Evolutionary conservation across 2,329 filamentous ascomycete genomes (phyloP).

Genomic region (Aureobasidium sp.): DNA sequence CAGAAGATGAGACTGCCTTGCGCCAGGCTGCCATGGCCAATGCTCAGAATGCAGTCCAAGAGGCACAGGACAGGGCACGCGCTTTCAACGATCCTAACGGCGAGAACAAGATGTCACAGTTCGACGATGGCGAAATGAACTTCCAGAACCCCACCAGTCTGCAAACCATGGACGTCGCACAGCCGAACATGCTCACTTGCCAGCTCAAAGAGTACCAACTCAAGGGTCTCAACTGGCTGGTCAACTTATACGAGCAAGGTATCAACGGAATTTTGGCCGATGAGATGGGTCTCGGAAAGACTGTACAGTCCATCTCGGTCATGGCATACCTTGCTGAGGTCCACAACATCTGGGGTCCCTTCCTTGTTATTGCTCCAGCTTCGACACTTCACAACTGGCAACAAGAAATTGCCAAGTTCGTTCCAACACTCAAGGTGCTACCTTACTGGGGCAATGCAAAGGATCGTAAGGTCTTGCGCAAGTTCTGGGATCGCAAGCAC

Average conservation of each 20-base stretch:
- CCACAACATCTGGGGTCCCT: slow-evolving; percentile 97
- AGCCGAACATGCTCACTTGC: slow-evolving; percentile 86
- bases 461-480: slow-evolving; percentile 90
- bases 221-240: slow-evolving; percentile 98
- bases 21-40: slow-evolving; percentile 86
- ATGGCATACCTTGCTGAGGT: slow-evolving; percentile 98
- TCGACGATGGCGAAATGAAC: slow-evolving; percentile 97
- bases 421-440: slow-evolving; percentile 87
- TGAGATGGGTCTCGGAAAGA: slow-evolving; percentile 99
- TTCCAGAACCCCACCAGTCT: slow-evolving; percentile 97
- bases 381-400: slow-evolving; percentile 99
- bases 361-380: slow-evolving; percentile 90
- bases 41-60: slow-evolving; percentile 88
- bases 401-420: slow-evolving; percentile 92
- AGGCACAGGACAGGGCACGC: slow-evolving; percentile 85
- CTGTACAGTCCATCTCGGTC: slow-evolving; percentile 96
- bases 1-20: slow-evolving; percentile 77
- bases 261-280: slow-evolving; percentile 99
- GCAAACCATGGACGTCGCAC: slow-evolving; percentile 86
- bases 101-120: slow-evolving; percentile 59
- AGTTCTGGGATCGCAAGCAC: slow-evolving; percentile 98
- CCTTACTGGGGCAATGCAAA: slow-evolving; percentile 96
- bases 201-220: slow-evolving; percentile 98
- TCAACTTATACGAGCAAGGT: slow-evolving; percentile 97
- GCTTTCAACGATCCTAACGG: slow-evolving; percentile 60